Conservation (phyloP, 1,284 basidiomycete genomes). For the Apiotrichum domesticum region DNA sequence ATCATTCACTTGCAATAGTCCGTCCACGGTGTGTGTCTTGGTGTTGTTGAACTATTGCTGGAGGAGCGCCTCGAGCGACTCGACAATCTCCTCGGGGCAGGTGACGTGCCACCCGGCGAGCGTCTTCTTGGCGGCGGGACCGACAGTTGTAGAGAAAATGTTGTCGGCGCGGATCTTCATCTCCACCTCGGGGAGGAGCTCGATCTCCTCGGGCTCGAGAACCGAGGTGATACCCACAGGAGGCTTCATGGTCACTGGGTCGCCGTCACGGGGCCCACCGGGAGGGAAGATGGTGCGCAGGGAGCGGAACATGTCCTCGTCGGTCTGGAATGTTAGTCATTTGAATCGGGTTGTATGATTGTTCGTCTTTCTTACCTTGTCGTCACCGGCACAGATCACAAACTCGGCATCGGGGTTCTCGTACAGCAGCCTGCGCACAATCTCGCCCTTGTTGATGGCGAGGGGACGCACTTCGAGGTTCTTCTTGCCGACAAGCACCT, state of each 20-base stretch:
- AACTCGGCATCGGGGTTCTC: constrained; percentile 88
- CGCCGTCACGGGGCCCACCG: constrained; percentile 47
- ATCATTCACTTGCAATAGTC: no score
- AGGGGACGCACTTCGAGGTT: constrained; percentile 93
- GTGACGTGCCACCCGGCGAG: constrained; percentile 85
- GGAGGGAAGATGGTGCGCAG: constrained; percentile 53
- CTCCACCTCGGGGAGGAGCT: constrained; percentile 53
- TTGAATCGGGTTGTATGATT: neutral
- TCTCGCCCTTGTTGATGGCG: constrained; percentile 97
- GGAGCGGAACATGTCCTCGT: constrained; percentile 95
- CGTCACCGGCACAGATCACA: constrained; percentile 94
- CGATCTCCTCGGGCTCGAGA: constrained; percentile 46
- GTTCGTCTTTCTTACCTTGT: constrained; percentile 63
- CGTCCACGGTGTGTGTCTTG: neutral
- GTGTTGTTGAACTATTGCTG: neutral
- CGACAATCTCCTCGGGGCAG: constrained; percentile 46
- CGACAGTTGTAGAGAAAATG: constrained; percentile 83
- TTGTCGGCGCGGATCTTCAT: constrained; percentile 61
- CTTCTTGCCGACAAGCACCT: constrained; percentile 95
- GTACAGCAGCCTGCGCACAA: constrained; percentile 89
- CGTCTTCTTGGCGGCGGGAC: constrained; percentile 77
- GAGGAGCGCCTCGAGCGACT: constrained; percentile 37
- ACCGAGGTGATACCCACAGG: constrained; percentile 63
- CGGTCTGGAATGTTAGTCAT: constrained; percentile 54
- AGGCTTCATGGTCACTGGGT: constrained; percentile 57